Base-by-base conservation (phyloP, 1,284 basidiomycete species). In the Moesziomyces aphidis region DNA sequence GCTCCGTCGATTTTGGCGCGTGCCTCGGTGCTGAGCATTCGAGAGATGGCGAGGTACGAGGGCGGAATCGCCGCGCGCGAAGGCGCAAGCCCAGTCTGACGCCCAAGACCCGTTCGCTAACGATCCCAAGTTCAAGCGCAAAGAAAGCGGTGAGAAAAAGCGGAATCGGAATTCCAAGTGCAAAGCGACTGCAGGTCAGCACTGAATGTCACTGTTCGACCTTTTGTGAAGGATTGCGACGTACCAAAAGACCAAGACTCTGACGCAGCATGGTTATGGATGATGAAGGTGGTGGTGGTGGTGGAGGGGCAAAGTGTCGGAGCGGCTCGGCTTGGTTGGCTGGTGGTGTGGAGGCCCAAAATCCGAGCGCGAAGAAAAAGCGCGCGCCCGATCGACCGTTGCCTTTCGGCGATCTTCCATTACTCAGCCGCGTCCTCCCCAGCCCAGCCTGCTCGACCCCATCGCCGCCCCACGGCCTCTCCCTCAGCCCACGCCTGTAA, bases 1-100 rank as follows among this genome's bases (percentile, higher is more conserved):
- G 58, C 87, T 61, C 81, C 71, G 70, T 88, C 87, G 68, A 88
- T 88, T 70, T 86, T 85, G 71, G 85, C 84, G 50, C 86, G 81
- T 17, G 86, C 86, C 53, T 88, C 85, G 24, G 83, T 83, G 8
- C 86, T 86, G 21, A 88, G 81, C 10, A 79, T 66, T n/a, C 87
- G 84, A 10, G 39, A 1, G 17, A 56, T 6, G 1, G 49, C 7
- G 5, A 10, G 2, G 21, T 24, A 43, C 23, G 44, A 21, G 1
- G 31, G 34, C 7, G 34, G 3, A 34, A 55, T 1, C 45, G 9
- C n/a, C 4, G 46, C 13, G n/a, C 24, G 47, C 2, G 31, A 17
- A 1, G 23, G 21, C 13, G 6, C 5, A 11, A 42, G 8, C 31
- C 13, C 15, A 9, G 17, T 7, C n/a, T 7, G 39, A 42, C 15